Evolutionary conservation across 768 basidiomycete genomes (phyloP).

Genomic region (Naganishia randhawae): DNA sequence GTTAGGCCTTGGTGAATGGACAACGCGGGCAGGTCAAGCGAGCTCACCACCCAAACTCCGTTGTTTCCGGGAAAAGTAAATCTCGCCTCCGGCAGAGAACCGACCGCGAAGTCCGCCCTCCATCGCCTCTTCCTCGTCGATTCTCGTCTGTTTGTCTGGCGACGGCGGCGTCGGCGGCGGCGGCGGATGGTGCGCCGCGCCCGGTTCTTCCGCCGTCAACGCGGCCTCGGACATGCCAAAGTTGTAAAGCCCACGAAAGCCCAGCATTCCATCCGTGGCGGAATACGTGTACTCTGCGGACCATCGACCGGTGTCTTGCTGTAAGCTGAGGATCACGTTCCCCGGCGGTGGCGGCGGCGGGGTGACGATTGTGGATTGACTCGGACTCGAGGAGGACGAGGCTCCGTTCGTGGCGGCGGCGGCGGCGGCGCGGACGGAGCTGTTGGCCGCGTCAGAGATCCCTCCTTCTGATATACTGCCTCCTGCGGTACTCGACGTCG

Average conservation of each 20-base stretch:
- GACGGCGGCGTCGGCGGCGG: slow-evolving; percentile 21
- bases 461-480: slow-evolving; percentile 28
- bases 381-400: slow-evolving; percentile 46
- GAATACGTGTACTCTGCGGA: slow-evolving; percentile 93
- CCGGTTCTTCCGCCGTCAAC: slow-evolving; percentile 44
- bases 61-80: slow-evolving; percentile 90
- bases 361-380: slow-evolving; percentile 52
- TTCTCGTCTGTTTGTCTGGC: slow-evolving; percentile 61
- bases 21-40: neutral
- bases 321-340: slow-evolving; percentile 70
- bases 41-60: slow-evolving; percentile 80
- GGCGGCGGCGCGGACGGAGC: slow-evolving; percentile 50
- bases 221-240: slow-evolving; percentile 66
- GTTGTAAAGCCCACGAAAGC: slow-evolving; percentile 80
- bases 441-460: too few species aligned
- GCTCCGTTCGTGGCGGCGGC: slow-evolving; percentile 37
- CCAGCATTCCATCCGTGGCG: slow-evolving; percentile 90
- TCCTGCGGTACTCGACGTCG: neutral
- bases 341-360: slow-evolving; percentile 44
- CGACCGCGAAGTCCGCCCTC: slow-evolving; percentile 87
- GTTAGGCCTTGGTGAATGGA: neutral
- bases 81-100: slow-evolving; percentile 84
- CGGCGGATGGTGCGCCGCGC: slow-evolving; percentile 45
- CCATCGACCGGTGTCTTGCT: slow-evolving; percentile 89
- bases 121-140: slow-evolving; percentile 90